Conservation (phyloP, 2,329 filamentous ascomycete species). For the Hypoxylon sp. region DNA sequence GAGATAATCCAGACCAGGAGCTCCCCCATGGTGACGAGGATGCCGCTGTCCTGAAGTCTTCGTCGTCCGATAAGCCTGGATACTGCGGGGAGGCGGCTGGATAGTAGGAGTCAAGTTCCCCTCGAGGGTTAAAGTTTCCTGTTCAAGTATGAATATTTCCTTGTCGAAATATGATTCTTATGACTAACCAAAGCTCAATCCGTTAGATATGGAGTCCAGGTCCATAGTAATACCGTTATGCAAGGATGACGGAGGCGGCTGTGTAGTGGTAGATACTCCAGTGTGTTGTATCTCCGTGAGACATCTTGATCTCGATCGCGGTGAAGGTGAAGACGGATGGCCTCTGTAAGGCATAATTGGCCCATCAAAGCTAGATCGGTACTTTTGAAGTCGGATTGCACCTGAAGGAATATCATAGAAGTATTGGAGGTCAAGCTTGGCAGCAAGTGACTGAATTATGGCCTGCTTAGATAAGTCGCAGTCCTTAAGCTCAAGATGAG, state of each 20-base stretch:
- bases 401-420: conserved; percentile 19
- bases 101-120: conserved; percentile 11
- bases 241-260: not conserved
- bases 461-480: conserved; percentile 28
- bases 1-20: conserved; percentile 31
- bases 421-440: conserved; percentile 33
- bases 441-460: conserved; percentile 28
- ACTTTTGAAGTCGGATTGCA: conserved; percentile 31
- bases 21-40: conserved; percentile 5
- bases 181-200: conserved; percentile 16
- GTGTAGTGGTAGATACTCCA: not conserved
- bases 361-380: conserved; percentile 1
- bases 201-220: conserved; percentile 21
- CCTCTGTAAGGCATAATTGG: not conserved
- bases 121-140: conserved; percentile 21
- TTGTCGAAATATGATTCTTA: not conserved
- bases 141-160: conserved; percentile 11
- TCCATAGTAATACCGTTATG: conserved; percentile 17
- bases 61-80: conserved; percentile 26
- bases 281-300: not conserved
- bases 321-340: conserved; percentile 1
- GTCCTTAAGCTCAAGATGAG: conserved; percentile 25
- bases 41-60: conserved; percentile 11
- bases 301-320: conserved; percentile 7
- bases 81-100: conserved; percentile 9